phyloP scores from a whole-genome alignment of 1,284 basidiomycete species.

The Malassezia dermatis region DNA sequence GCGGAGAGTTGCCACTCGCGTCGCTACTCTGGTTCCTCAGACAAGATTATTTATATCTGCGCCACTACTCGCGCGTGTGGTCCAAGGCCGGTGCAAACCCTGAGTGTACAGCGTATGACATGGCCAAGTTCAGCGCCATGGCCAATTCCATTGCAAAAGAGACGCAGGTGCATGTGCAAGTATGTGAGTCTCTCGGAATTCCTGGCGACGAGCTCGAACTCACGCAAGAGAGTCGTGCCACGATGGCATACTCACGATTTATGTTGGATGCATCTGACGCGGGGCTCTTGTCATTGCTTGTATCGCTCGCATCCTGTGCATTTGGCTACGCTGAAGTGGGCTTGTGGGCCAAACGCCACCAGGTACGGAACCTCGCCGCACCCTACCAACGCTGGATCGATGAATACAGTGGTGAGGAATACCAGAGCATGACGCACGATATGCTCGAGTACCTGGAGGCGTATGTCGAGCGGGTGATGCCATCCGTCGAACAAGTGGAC shows the following conservation, averaged over 20 bases:
- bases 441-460: slow-evolving; percentile 54
- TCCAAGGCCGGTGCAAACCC: slow-evolving; percentile 56
- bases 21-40: slow-evolving; percentile 75
- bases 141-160: slow-evolving; percentile 26
- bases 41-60: slow-evolving; percentile 53
- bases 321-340: slow-evolving; percentile 93
- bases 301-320: slow-evolving; percentile 75
- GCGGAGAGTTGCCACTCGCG: slow-evolving; percentile 59
- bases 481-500: slow-evolving; percentile 56
- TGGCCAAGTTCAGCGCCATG: slow-evolving; percentile 59
- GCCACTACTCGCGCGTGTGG: slow-evolving; percentile 53
- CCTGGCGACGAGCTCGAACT: slow-evolving; percentile 20
- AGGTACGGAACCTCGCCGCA: neutral
- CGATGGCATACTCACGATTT: slow-evolving; percentile 40
- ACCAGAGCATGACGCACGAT: slow-evolving; percentile 60
- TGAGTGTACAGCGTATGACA: slow-evolving; percentile 53
- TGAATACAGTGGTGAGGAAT: slow-evolving; percentile 63
- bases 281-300: slow-evolving; percentile 58
- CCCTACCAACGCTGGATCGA: slow-evolving; percentile 60
- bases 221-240: slow-evolving; percentile 33
- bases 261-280: slow-evolving; percentile 26
- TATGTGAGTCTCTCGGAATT: slow-evolving; percentile 33
- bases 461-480: slow-evolving; percentile 54
- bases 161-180: slow-evolving; percentile 25
- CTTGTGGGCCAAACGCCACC: slow-evolving; percentile 51